phyloP scores from a whole-genome alignment of 148 eudicot genomes.

The Salicornia ramosissima region DNA sequence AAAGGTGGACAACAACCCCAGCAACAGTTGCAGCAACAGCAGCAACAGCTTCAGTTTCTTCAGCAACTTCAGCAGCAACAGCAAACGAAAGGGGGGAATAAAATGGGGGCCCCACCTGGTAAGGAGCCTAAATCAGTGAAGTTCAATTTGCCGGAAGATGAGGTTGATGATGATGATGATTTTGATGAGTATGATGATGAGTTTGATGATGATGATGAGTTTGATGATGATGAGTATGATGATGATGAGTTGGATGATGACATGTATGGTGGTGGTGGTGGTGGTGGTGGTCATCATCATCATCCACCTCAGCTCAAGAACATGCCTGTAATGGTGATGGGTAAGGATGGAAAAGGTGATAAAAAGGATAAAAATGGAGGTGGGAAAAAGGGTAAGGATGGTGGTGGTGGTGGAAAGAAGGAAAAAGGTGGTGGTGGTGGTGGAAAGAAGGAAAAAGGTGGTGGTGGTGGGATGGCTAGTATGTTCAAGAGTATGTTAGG shows the following conservation, averaged over 20 bases:
- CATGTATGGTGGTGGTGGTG: slow-evolving; percentile 28
- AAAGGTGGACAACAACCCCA: slow-evolving; percentile 20
- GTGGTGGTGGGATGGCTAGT: slow-evolving; percentile 25
- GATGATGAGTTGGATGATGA: slow-evolving; percentile 32
- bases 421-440: slow-evolving; percentile 9
- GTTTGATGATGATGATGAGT: slow-evolving; percentile 33
- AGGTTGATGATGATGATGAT: slow-evolving; percentile 39
- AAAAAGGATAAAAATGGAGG: slow-evolving; percentile 27
- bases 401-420: slow-evolving; percentile 17
- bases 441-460: slow-evolving; percentile 9
- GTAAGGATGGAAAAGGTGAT: slow-evolving; percentile 22
- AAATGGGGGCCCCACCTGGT: slow-evolving; percentile 13
- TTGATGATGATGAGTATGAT: slow-evolving; percentile 34
- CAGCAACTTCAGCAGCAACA: slow-evolving; percentile 38
- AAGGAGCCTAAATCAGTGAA: slow-evolving; percentile 60
- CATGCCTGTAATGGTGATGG: slow-evolving; percentile 17
- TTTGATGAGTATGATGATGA: slow-evolving; percentile 30
- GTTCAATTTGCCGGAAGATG: slow-evolving; percentile 52
- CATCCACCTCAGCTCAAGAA: background rate
- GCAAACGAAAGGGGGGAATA: slow-evolving; percentile 38
- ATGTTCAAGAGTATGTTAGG: slow-evolving; percentile 30
- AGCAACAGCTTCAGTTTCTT: slow-evolving; percentile 32
- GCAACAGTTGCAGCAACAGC: slow-evolving; percentile 10
- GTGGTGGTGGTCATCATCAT: slow-evolving; percentile 34
- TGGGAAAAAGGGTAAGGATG: slow-evolving; percentile 22